These are phyloP conservation scores for Monosporascus ibericus DNA, from an alignment of 2,329 filamentous ascomycete species.

Conservation along the genomic window DNA sequence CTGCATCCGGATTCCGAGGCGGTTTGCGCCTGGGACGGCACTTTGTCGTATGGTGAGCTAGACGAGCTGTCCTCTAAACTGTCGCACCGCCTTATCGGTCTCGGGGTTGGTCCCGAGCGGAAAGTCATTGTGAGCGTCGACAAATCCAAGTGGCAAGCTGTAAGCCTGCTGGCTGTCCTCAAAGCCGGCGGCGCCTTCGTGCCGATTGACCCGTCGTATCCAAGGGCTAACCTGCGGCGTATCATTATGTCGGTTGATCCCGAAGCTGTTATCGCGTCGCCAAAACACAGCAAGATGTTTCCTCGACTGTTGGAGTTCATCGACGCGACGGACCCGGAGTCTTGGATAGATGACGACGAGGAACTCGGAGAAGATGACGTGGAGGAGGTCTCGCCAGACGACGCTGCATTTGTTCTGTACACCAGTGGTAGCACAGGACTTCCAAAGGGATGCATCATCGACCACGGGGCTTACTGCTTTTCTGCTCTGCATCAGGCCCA, in stretches of 20 bases:
- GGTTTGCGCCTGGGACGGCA: background rate
- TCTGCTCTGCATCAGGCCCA: background rate
- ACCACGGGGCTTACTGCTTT: background rate
- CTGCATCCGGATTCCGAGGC: background rate
- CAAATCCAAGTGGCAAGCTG: background rate
- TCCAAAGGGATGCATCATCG: background rate
- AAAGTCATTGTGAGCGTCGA: background rate
- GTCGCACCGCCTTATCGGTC: background rate
- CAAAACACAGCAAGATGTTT: background rate
- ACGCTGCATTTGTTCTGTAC: background rate
- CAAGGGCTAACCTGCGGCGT: background rate
- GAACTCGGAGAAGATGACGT: background rate
- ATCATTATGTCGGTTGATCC: background rate
- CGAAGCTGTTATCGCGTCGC: background rate
- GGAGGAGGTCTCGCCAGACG: background rate
- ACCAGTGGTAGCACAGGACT: background rate
- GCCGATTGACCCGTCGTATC: background rate
- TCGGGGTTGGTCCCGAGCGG: background rate
- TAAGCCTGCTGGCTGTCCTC: background rate
- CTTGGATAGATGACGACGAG: background rate
- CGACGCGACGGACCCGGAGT: background rate
- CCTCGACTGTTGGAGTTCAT: background rate
- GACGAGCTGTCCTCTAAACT: background rate
- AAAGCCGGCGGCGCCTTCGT: background rate
- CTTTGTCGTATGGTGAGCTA: background rate